phyloP scores from a whole-genome alignment of 2,329 filamentous ascomycete species.

The Botrytis porri region DNA sequence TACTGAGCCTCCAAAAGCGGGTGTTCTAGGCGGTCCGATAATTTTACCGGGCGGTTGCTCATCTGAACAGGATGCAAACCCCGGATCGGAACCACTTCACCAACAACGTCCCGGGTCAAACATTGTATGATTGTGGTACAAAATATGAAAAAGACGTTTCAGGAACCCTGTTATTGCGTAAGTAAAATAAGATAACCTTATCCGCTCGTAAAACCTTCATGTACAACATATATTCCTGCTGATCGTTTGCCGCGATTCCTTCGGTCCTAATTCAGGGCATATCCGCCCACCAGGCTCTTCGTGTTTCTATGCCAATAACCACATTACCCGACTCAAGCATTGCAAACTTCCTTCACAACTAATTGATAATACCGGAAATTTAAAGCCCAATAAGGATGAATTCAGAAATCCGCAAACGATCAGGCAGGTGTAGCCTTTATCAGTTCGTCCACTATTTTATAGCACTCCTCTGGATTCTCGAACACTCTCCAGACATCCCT shows the following conservation, averaged over 20 bases:
- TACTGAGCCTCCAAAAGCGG: not conserved
- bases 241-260: not conserved
- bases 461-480: constrained; percentile 68
- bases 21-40: not conserved
- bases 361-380: not conserved
- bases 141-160: not conserved
- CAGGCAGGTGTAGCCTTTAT: constrained; percentile 2
- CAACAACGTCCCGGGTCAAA: not conserved
- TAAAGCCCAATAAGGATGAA: not conserved
- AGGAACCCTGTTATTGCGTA: not conserved
- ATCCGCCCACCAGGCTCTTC: not conserved
- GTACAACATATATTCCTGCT: not conserved
- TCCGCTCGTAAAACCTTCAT: not conserved
- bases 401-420: not conserved
- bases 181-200: not conserved
- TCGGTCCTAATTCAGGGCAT: not conserved
- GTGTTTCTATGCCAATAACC: too few relatives aligned
- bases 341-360: not conserved
- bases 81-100: not conserved
- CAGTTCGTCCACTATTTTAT: constrained; percentile 40
- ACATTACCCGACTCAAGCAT: not conserved
- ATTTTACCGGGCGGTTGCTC: constrained; percentile 6
- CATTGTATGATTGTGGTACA: not conserved
- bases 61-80: not conserved
- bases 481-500: constrained; percentile 76